Base-by-base conservation (phyloP, 2,329 filamentous ascomycete genomes). In the Fusarium sp. region DNA sequence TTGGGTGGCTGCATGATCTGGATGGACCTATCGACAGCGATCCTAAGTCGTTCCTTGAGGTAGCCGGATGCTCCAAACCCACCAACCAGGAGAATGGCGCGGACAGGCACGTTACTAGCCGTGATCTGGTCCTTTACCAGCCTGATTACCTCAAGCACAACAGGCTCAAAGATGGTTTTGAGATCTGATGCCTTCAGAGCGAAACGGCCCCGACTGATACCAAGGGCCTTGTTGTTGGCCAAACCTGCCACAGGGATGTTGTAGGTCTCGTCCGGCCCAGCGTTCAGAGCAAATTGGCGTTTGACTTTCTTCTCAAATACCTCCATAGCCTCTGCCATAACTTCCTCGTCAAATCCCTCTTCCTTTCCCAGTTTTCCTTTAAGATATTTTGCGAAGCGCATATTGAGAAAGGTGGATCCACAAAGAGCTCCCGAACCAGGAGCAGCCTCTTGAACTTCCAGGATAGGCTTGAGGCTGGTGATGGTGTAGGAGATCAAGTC, bases 401-500 rank as follows among this genome's bases (percentile, higher is more conserved):
- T 78, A 69, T 85, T 84, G 41, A 86, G 75, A 25, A 82, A 81
- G 2, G 82, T 80, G 2, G 82, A 84, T 16, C 84, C 84, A 62
- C 83, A 86, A 34, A 84, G 77, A 6, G 80, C 82, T 25, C 84
- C 84, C 8, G 80, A 82, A 2, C 83, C 84, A 9, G 80, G 78
- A 6, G 81, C 80, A 10, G 82, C 82, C 72, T 86, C 84, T 41
- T 80, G 72, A 10, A 86, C 79, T 63, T 83, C 78, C 5, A 86
- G 77, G 22, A 81, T 74, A 3, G 84, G 84, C 53, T 80, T 77
- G 6, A 85, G 74, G 1, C 76, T 75, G 5, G 75, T 80, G 58
- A 86, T 81, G 29, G 81, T 82, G 66, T 86, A 86, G 6, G 83
- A 84, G 64, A 86, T 85, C 16, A 86, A 74, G 74, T 87, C 85